Percentiles rank a stretch among this genome's conserved stretches.
Evolutionary conservation across 345 rosid species (phyloP).

Genomic region (Boechera retrofracta): DNA sequence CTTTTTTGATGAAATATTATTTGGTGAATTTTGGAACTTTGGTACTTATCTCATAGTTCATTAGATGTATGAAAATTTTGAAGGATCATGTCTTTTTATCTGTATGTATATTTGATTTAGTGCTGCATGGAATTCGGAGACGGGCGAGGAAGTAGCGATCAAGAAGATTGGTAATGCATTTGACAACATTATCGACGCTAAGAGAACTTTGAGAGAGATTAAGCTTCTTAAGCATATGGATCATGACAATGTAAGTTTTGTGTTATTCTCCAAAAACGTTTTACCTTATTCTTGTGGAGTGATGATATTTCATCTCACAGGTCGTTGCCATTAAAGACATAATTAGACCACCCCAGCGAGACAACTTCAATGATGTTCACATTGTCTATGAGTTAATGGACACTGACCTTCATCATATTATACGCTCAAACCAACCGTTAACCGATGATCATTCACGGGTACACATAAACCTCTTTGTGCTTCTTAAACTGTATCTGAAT

Average conservation of each 20-base stretch:
- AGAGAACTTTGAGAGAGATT: conserved; percentile 72
- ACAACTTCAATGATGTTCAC: conserved; percentile 88
- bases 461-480: conserved; percentile 22
- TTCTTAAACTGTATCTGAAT: neutral
- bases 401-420: conserved; percentile 56
- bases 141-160: conserved; percentile 85
- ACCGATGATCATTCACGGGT: conserved; percentile 93
- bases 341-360: conserved; percentile 77
- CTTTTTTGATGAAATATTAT: no score
- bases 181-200: conserved; percentile 55
- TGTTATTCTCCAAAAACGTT: neutral
- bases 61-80: conserved; percentile 4
- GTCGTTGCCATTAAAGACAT: conserved; percentile 78
- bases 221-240: conserved; percentile 87
- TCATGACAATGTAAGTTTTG: conserved; percentile 71
- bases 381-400: conserved; percentile 76
- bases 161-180: conserved; percentile 95
- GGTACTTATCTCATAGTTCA: neutral
- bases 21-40: no score
- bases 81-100: neutral
- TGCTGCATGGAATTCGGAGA: conserved; percentile 80
- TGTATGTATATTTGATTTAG: conserved; percentile 45
- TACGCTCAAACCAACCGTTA: conserved; percentile 76
- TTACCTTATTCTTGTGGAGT: neutral
- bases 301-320: conserved; percentile 40